These are phyloP conservation scores for Punica granatum DNA, from an alignment of 345 rosid genomes.

Conservation along the genomic window DNA sequence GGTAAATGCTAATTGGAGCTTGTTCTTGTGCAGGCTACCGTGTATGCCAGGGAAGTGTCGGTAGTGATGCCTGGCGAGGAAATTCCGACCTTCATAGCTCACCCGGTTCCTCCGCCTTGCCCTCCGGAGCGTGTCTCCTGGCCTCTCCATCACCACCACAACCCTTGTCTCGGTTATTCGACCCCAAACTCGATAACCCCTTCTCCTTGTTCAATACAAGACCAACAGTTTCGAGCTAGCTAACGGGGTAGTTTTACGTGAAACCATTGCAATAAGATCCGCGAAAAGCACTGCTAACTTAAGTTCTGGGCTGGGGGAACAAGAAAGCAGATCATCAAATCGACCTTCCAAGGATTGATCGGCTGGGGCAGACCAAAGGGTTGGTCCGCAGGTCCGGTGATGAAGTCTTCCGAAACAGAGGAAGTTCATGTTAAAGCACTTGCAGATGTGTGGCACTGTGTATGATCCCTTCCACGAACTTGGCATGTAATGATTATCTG, in stretches of 20 bases:
- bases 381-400: no score
- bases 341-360: no score
- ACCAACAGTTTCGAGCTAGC: neutral
- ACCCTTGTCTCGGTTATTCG: constrained; percentile 8
- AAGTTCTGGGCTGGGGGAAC: no score
- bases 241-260: neutral
- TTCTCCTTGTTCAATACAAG: neutral
- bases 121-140: constrained; percentile 30
- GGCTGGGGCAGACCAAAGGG: no score
- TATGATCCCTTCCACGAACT: no score
- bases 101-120: constrained; percentile 48
- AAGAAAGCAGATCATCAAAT: no score
- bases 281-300: neutral
- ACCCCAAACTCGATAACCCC: constrained; percentile 11
- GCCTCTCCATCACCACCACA: constrained; percentile 27
- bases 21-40: constrained; percentile 35
- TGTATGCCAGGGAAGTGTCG: constrained; percentile 50
- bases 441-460: no score
- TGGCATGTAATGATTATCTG: neutral
- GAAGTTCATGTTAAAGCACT: no score
- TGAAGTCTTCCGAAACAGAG: no score
- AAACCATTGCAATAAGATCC: neutral
- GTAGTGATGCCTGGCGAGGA: constrained; percentile 80
- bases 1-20: neutral
- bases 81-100: constrained; percentile 63